Conservation (phyloP, 805 yeast species). For the Teunomyces cretensis region DNA sequence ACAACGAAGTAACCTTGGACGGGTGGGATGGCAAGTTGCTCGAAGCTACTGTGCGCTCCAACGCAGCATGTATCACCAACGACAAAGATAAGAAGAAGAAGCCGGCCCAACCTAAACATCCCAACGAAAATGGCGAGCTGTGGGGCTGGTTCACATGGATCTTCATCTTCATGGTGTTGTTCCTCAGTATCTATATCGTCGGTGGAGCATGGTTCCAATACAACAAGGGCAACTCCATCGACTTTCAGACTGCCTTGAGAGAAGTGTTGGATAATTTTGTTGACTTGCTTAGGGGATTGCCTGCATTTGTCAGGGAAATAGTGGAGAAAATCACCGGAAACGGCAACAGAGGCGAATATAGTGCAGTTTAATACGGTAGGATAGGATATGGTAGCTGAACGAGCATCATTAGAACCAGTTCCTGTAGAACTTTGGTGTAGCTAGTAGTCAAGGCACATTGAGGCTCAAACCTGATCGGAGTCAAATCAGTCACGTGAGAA, state of each 20-base stretch:
- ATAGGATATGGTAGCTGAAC: too few species aligned
- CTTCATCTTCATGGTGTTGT: constrained; percentile 69
- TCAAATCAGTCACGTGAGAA: constrained; percentile 1
- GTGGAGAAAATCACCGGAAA: constrained; percentile 62
- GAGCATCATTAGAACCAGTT: too few species aligned
- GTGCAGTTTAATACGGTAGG: constrained; percentile 63
- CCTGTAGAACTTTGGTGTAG: too few species aligned
- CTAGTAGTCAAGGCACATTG: too few species aligned
- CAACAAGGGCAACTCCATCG: constrained; percentile 67
- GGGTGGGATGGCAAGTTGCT: constrained; percentile 39
- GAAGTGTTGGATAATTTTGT: constrained; percentile 70
- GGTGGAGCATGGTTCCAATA: constrained; percentile 76
- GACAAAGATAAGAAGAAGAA: constrained; percentile 30
- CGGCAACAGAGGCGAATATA: constrained; percentile 79
- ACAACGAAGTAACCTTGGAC: constrained; percentile 24
- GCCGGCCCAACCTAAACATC: constrained; percentile 21
- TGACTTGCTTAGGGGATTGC: constrained; percentile 58
- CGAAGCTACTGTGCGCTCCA: constrained; percentile 28
- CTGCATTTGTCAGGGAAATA: constrained; percentile 67
- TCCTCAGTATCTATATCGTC: constrained; percentile 67
- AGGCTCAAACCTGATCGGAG: neutral
- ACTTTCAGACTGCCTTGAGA: constrained; percentile 67
- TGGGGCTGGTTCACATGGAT: constrained; percentile 87
- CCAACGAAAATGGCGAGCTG: constrained; percentile 38
- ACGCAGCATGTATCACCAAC: constrained; percentile 40